phyloP scores from a whole-genome alignment of 345 rosid genomes.

The Citrus inodora region DNA sequence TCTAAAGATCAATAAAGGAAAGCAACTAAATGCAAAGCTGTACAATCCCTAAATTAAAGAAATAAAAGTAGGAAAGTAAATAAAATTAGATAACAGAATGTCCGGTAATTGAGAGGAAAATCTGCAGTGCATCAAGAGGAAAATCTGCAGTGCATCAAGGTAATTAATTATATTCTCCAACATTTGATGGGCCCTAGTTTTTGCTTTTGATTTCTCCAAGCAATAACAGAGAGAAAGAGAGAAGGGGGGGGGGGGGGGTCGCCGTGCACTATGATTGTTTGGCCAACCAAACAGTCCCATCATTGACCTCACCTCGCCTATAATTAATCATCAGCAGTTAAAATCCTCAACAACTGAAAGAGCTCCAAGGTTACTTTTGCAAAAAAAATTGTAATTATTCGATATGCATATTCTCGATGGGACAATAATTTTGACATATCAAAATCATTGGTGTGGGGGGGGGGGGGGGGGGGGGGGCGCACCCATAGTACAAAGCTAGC shows the following conservation, averaged over 20 bases:
- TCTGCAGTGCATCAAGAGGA: too few relatives aligned
- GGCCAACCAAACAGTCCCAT: slow-evolving; percentile 9
- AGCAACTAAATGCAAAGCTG: too few relatives aligned
- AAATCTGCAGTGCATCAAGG: too few relatives aligned
- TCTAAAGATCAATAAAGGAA: too few relatives aligned
- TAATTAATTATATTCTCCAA: too few relatives aligned
- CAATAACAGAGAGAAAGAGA: neutral
- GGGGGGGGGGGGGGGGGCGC: slow-evolving; percentile 4
- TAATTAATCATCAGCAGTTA: neutral
- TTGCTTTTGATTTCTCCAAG: neutral
- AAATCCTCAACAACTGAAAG: slow-evolving; percentile 12
- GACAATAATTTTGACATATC: slow-evolving; percentile 13
- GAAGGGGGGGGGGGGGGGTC: too few relatives aligned
- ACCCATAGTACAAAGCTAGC: neutral
- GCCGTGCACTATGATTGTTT: neutral
- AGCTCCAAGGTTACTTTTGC: neutral
- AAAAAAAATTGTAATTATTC: neutral
- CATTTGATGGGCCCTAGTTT: slow-evolving; percentile 16
- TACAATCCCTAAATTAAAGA: too few relatives aligned
- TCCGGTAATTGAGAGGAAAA: too few relatives aligned
- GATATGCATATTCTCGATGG: neutral
- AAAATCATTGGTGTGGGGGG: slow-evolving; percentile 15
- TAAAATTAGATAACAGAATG: too few relatives aligned
- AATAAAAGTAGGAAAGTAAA: too few relatives aligned
- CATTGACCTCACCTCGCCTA: neutral